These are phyloP conservation scores for Phaseolus coccineus DNA, from an alignment of 331 rosid species.

Conservation along the genomic window DNA sequence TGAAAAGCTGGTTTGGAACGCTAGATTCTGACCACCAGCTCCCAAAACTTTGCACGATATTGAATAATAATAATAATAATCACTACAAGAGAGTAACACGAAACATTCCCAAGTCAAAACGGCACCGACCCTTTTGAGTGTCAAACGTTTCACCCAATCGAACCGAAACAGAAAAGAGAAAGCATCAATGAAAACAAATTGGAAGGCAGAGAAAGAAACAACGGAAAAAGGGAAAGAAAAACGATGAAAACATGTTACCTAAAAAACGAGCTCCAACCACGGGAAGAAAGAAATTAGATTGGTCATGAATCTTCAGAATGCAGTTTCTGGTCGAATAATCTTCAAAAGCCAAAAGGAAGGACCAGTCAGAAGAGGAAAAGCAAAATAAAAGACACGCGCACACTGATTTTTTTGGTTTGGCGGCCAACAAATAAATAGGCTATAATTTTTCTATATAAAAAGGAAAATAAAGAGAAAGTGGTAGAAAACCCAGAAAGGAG, in stretches of 20 bases:
- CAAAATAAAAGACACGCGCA: slow-evolving; percentile 28
- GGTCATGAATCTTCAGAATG: slow-evolving; percentile 52
- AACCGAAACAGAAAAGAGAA: background rate
- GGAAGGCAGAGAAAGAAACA: background rate
- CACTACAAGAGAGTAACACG: slow-evolving; percentile 10
- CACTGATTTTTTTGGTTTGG: slow-evolving; percentile 47
- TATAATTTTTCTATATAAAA: background rate
- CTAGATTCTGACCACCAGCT: slow-evolving; percentile 42
- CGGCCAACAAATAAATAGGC: slow-evolving; percentile 35
- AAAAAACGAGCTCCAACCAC: slow-evolving; percentile 49
- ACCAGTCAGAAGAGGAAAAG: slow-evolving; percentile 11
- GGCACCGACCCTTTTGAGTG: slow-evolving; percentile 35
- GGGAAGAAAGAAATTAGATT: slow-evolving; percentile 39
- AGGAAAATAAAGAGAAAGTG: background rate
- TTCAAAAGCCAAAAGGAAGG: slow-evolving; percentile 30
- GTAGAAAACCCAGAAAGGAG: slow-evolving; percentile 25
- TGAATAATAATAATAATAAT: slow-evolving; percentile 36
- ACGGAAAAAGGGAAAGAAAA: background rate
- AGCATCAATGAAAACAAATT: background rate
- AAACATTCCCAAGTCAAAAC: slow-evolving; percentile 46
- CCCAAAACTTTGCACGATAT: slow-evolving; percentile 26
- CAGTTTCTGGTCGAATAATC: slow-evolving; percentile 40
- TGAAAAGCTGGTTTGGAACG: slow-evolving; percentile 10
- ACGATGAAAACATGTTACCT: slow-evolving; percentile 42
- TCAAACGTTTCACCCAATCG: slow-evolving; percentile 32